Evolutionary conservation across 106 monocot species (phyloP), one percentile per base, ranked within the genome.

Genomic region (Hemerocallis citrina): DNA sequence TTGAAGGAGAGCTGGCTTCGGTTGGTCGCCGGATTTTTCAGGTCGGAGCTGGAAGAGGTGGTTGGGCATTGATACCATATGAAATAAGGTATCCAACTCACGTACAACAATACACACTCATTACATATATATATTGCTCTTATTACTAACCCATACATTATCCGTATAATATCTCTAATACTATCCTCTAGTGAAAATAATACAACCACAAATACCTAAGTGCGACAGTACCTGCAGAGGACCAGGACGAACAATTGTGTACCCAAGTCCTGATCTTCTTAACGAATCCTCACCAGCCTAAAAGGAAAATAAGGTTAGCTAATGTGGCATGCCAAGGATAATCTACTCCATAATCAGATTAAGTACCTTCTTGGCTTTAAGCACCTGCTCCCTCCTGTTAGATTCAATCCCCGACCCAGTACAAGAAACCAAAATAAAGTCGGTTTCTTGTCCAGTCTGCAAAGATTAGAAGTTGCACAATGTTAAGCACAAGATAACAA

Each of bases 231-330:
- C 94, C 94, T 84, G 86, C 70, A 96, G 54, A 13, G 90, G 95
- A 61, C 95, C 95, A 46, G 95, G 95, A 20, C 95, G 95, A 55
- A 96, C 66, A 54, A 96, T 96, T 60, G 95, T 96, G 72, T 96
- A 96, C 24, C 95, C 95, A 67, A 96, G 86, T 55, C 95, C 95
- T 47, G 90, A 84, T 74, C 86, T 84, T 81, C 90, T 78, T 61
- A 96, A 58, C 20, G 86, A 77, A 65, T 96, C 87, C 54, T 96
- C 95, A 57, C 95, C 95, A 52, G 90, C 78, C 95, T 96, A 47
- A 10, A 44, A 27, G 14, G 58, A 57, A 45, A 51, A 20, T 10
- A 51, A 19, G 25, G 44, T 50, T 23, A 47, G 12, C 50, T 22
- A 27, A 28, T 13, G 25, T 6, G 34, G 24, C 7, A 33, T 45